Base-by-base conservation (phyloP, 2,329 filamentous ascomycete genomes). In the Venturia aucupariae region DNA sequence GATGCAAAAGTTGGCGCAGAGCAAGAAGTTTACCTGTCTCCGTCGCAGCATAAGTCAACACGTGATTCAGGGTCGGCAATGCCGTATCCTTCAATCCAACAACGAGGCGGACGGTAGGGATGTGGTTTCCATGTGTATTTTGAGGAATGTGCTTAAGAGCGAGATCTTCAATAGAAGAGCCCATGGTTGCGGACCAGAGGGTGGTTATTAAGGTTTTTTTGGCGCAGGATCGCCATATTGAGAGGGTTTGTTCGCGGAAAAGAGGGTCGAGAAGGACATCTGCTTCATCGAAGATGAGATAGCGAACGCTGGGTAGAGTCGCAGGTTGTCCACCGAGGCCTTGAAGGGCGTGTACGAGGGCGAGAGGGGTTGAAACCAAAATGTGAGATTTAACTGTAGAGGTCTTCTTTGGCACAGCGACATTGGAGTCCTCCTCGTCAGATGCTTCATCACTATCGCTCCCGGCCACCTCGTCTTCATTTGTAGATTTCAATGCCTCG, bases 161-260 rank as follows among this genome's bases (percentile, higher is more conserved):
- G 8, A 97, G 80, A 24, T 86, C 81, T 77, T 99, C 94, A 51
- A 97, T 90, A 69, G 88, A 94, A 19, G 93, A 96, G 3, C 90
- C 91, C 87, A 99, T 97, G 0, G 94, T 99, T 17, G 94, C 94
- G 17, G 94, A 97, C 92, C 93, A 99, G 66, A 96, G 86, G 11
- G 89, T 90, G 3, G 91, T 81, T 30, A 86, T 84, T 10, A 97
- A 79, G n/a, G 81, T 76, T 3, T 84, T 80, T 68, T 87, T 86
- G 2, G 80, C 86, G 74, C 93, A 93, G 3, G 89, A 84, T 51
- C 85, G 84, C 92, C 92, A 97, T 67, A 97, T 87, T 4, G 84
- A 83, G 44, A 95, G 80, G 0, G 92, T 97, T 74, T 97, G 92
- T 27, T 94, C 89, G 65, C 90, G 85, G 79, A 99, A 99, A 5